These are phyloP conservation scores for Iodosphaeria phyllophila DNA, from an alignment of 2,329 filamentous ascomycete species.

Conservation along the genomic window DNA sequence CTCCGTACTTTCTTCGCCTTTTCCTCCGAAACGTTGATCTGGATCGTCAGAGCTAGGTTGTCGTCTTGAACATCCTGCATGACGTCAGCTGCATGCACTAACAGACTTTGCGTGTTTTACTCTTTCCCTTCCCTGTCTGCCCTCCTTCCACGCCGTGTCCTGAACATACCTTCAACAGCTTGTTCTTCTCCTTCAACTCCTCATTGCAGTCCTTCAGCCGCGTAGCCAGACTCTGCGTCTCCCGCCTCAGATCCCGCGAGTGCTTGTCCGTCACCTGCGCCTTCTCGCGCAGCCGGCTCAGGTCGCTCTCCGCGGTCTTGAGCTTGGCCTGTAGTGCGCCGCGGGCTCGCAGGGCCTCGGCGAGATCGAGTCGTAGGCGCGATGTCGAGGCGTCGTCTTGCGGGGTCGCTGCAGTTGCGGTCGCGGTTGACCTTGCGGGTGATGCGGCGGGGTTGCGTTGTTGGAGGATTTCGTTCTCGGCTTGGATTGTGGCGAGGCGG, in stretches of 20 bases:
- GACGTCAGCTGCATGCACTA: not conserved
- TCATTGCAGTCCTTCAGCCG: conserved; percentile 67
- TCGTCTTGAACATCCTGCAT: conserved; percentile 73
- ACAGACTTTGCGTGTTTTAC: not conserved
- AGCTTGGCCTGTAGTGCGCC: conserved; percentile 47
- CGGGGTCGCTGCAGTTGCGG: conserved; percentile 8
- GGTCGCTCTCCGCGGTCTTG: conserved; percentile 40
- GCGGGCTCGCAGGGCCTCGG: conserved; percentile 58
- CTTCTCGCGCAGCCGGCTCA: conserved; percentile 41
- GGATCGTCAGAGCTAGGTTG: conserved; percentile 69
- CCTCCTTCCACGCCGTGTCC: not conserved
- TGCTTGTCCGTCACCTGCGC: conserved; percentile 37
- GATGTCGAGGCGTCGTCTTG: conserved; percentile 16
- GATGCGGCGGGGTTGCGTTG: not conserved
- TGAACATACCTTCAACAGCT: conserved; percentile 50
- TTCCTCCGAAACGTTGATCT: conserved; percentile 73
- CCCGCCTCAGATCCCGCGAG: conserved; percentile 41
- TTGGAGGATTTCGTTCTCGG: conserved; percentile 22
- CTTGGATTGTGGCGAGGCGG: conserved; percentile 43
- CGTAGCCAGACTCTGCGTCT: conserved; percentile 41
- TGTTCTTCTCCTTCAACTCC: conserved; percentile 68
- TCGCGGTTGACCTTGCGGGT: conserved; percentile 4
- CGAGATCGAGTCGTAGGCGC: conserved; percentile 49
- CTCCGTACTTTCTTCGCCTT: conserved; percentile 50
- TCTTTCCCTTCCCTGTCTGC: not conserved